Base-by-base conservation (phyloP, 805 yeast genomes). In the Kluyveromyces aestuarii region DNA sequence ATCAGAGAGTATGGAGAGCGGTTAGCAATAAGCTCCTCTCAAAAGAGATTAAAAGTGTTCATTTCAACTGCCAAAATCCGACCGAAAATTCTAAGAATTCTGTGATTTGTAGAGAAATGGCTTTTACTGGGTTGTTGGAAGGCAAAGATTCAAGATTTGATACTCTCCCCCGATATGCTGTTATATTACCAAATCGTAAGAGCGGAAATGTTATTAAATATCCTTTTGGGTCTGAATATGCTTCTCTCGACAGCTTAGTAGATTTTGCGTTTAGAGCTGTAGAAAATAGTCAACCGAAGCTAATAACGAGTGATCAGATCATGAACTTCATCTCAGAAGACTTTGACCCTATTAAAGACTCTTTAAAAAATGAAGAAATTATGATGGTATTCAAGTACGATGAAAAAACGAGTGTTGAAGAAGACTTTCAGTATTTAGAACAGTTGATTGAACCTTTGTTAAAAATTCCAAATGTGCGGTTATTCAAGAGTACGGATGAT, bases 341-440 rank as follows among this genome's bases (percentile, higher is more conserved):
- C 7, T 37, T 56, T n/a, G 49, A 53, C 16, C 47, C 55, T 13
- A 37, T 42, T 33, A 4, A 56, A 25, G 46, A 40, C 8, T 17
- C 48, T 6, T 40, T 44, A 14, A 41, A 46, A 10, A 47, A 46
- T 11, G 56, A 52, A 14, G 67, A 64, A 27, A 67, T 82, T 58
- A 62, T 72, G 37, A 66, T 81, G 2, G 71, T 80, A 0, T 76
- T 82, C 52, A 72, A 83, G 5, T 81, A 75, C 53, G 72, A 73
- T 17, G 68, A 78, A 0, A 67, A 68, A 6, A 71, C 79, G 1
- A 72, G 55, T 8, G 63, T 64, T 8, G 49, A 71, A 2, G 93
- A 86, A 59, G 93, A 86, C 63, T 75, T 73, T 53, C 75, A 75
- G 27, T 63, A 84, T 6, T 67, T 86, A 50, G 80, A 82, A 6